A percentile compares a stretch with the other conserved stretches of the same genome.
Evolutionary conservation across 2,329 filamentous ascomycete genomes (phyloP).

Genomic region (Sporothrix brasiliensis): DNA sequence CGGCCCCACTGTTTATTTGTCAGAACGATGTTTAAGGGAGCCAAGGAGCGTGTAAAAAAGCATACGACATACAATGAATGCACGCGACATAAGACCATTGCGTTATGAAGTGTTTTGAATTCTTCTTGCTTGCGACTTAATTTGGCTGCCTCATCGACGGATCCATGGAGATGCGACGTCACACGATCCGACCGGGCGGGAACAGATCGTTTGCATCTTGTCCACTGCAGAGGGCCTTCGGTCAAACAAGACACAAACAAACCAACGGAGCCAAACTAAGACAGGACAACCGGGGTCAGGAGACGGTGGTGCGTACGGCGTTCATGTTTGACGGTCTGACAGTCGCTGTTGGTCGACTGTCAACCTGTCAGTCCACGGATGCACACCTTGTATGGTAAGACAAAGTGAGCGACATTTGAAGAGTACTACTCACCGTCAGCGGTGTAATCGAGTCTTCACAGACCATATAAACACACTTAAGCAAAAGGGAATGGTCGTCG

Average conservation of each 20-base stretch:
- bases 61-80: not conserved
- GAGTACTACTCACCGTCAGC: too few relatives aligned
- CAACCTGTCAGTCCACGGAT: too few relatives aligned
- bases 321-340: too few relatives aligned
- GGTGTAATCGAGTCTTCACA: too few relatives aligned
- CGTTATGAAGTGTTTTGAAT: not conserved
- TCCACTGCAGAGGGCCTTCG: not conserved
- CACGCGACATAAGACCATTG: too few relatives aligned
- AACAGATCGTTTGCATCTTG: not conserved
- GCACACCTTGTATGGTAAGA: too few relatives aligned
- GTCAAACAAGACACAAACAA: not conserved
- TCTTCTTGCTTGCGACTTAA: not conserved
- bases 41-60: not conserved
- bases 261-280: not conserved
- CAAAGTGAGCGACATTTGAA: too few relatives aligned
- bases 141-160: not conserved
- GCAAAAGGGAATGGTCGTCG: too few relatives aligned
- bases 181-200: not conserved
- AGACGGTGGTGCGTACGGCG: not conserved
- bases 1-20: constrained; percentile 1
- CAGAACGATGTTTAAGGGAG: not conserved
- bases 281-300: not conserved
- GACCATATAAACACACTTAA: too few relatives aligned
- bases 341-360: too few relatives aligned
- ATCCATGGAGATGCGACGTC: not conserved